phyloP scores from a whole-genome alignment of 2,329 filamentous ascomycete genomes.

The Alternaria postmessia region DNA sequence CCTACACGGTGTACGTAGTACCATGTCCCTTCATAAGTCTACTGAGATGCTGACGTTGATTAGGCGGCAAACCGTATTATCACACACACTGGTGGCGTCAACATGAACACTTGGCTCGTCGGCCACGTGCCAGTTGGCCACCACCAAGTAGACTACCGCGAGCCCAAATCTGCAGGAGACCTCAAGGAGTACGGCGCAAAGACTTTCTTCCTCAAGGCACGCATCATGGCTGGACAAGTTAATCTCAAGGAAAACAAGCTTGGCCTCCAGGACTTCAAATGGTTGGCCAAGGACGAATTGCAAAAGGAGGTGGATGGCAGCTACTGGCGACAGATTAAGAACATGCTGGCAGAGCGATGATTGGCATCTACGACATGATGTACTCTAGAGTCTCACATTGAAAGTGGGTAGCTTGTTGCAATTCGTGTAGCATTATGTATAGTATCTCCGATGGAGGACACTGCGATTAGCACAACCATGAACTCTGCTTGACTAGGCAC shows the following conservation, averaged over 20 bases:
- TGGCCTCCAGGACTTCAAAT: constrained; percentile 84
- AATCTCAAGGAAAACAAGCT: constrained; percentile 76
- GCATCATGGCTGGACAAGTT: constrained; percentile 97
- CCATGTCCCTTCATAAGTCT: not conserved
- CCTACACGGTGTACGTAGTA: constrained; percentile 75
- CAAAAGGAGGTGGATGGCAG: constrained; percentile 68
- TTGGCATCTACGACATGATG: not conserved
- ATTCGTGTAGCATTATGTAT: constrained; percentile 8
- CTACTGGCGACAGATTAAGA: constrained; percentile 79
- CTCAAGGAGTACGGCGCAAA: constrained; percentile 71
- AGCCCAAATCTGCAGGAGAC: constrained; percentile 22
- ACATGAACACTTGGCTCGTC: constrained; percentile 99
- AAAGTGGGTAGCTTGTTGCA: constrained; percentile 4
- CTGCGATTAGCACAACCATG: not conserved
- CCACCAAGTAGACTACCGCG: constrained; percentile 66
- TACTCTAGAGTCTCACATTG: constrained; percentile 1
- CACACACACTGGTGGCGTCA: constrained; percentile 78
- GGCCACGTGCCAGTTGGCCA: constrained; percentile 90
- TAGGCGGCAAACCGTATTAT: constrained; percentile 86
- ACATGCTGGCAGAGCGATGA: constrained; percentile 84
- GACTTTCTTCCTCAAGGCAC: constrained; percentile 93
- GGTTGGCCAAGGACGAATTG: constrained; percentile 91
- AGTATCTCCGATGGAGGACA: constrained; percentile 1
- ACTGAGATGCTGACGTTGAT: constrained; percentile 21
- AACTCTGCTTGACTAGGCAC: not conserved